Evolutionary conservation across 441 rosid species (phyloP).

Genomic region (Populus hybrid): DNA sequence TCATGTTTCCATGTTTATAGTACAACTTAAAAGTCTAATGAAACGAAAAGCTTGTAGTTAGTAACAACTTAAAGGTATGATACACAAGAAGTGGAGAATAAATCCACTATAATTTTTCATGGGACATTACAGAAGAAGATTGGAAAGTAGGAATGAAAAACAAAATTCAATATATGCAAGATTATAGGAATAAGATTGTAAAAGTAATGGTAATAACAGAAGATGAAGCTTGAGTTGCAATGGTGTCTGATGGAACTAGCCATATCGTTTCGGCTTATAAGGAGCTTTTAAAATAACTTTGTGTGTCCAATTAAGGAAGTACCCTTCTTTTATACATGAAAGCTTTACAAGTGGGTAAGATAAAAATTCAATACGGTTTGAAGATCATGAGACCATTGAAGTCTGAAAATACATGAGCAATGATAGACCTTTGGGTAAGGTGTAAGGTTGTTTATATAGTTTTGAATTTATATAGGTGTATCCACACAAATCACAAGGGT

Average conservation of each 20-base stretch:
- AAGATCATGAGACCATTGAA: too few species aligned
- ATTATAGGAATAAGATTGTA: constrained; percentile 47
- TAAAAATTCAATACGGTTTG: background rate
- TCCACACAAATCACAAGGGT: too few species aligned
- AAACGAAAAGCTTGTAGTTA: too few species aligned
- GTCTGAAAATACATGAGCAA: too few species aligned
- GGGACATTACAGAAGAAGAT: too few species aligned
- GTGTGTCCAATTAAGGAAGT: constrained; percentile 15
- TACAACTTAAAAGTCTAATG: constrained; percentile 32
- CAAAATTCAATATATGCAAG: background rate
- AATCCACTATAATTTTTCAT: too few species aligned
- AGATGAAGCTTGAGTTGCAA: constrained; percentile 22
- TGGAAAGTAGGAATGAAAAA: too few species aligned
- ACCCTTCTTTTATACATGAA: constrained; percentile 23
- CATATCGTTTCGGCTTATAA: background rate
- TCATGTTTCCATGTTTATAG: constrained; percentile 66
- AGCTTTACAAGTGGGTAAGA: constrained; percentile 1
- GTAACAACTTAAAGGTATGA: too few species aligned
- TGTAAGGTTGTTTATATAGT: too few species aligned
- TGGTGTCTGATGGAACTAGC: constrained; percentile 9
- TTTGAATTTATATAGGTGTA: too few species aligned
- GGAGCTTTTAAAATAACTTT: background rate
- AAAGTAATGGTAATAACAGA: constrained; percentile 42
- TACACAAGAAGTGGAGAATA: too few species aligned
- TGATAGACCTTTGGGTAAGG: too few species aligned